Evolutionary conservation across 192 early-diverging fungal genomes (phyloP).

Genomic region (Backusella parvicylindrica): DNA sequence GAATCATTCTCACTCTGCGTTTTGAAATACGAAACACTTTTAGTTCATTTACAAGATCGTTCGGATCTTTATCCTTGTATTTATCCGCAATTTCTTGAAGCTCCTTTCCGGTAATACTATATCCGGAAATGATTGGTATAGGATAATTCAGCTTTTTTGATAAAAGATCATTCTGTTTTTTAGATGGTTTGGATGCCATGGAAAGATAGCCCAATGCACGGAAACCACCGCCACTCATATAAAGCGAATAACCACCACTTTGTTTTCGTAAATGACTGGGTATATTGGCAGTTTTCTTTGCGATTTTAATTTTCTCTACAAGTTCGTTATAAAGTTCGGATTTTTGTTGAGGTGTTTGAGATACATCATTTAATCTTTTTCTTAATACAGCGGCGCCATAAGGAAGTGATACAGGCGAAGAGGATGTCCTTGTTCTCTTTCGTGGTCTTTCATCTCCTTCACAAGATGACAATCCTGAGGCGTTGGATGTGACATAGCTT

Average conservation of each 20-base stretch:
- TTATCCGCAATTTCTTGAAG: conserved; percentile 32
- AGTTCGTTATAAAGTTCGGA: conserved; percentile 29
- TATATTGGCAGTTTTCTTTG: conserved; percentile 22
- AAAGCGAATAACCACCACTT: conserved; percentile 39
- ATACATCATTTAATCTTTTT: conserved; percentile 26
- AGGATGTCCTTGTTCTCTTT: conserved; percentile 3
- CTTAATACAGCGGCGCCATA: conserved; percentile 52
- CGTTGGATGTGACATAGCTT: conserved; percentile 41
- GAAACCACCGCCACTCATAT: conserved; percentile 55
- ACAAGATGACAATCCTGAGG: neutral
- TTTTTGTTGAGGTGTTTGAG: neutral
- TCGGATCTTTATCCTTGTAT: conserved; percentile 33
- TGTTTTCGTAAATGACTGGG: conserved; percentile 16
- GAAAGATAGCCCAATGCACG: conserved; percentile 50
- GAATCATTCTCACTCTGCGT: conserved; percentile 51
- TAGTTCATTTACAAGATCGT: conserved; percentile 21
- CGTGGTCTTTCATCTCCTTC: neutral
- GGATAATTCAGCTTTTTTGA: conserved; percentile 33
- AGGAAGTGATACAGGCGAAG: conserved; percentile 37
- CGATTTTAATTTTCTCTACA: conserved; percentile 36
- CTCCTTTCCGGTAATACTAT: conserved; percentile 38
- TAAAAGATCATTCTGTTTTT: neutral
- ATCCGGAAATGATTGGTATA: conserved; percentile 56
- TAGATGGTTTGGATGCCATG: conserved; percentile 35
- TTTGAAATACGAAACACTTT: conserved; percentile 51